A percentile compares a stretch with the other conserved stretches of the same genome.
These are phyloP conservation scores for Curvularia eragrostidis DNA, from an alignment of 2,329 filamentous ascomycete genomes.

Conservation along the genomic window DNA sequence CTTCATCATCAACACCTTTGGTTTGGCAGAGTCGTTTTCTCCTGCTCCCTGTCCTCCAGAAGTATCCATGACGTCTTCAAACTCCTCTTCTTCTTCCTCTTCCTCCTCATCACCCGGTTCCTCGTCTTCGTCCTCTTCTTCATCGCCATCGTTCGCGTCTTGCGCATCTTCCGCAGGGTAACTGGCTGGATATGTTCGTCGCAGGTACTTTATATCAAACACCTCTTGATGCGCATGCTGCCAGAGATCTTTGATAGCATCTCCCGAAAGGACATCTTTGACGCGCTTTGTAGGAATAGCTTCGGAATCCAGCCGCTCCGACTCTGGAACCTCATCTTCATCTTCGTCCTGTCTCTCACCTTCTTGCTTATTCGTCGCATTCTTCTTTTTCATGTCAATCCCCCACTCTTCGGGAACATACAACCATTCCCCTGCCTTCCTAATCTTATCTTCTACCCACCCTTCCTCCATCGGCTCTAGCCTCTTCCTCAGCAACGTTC, in stretches of 20 bases:
- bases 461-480: constrained; percentile 36
- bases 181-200: constrained; percentile 13
- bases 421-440: constrained; percentile 40
- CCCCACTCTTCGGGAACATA: constrained; percentile 40
- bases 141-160: constrained; percentile 16
- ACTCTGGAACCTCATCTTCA: constrained; percentile 14
- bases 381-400: constrained; percentile 28
- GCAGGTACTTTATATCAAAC: constrained; percentile 26
- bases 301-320: constrained; percentile 19
- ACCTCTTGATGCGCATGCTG: constrained; percentile 28
- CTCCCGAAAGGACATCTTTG: constrained; percentile 28
- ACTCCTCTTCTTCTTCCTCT: constrained; percentile 29
- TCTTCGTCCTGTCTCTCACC: constrained; percentile 24
- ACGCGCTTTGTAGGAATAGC: constrained; percentile 24
- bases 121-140: constrained; percentile 25
- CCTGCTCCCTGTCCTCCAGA: constrained; percentile 13
- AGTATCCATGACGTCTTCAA: constrained; percentile 29
- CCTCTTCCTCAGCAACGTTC: constrained; percentile 36
- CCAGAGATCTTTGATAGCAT: constrained; percentile 32
- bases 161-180: constrained; percentile 15
- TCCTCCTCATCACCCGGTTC: constrained; percentile 21
- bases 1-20: constrained; percentile 9
- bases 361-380: background rate
- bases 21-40: constrained; percentile 11
- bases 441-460: constrained; percentile 39